These are phyloP conservation scores for Suillus paluster DNA, from an alignment of 768 basidiomycete genomes.

Conservation along the genomic window DNA sequence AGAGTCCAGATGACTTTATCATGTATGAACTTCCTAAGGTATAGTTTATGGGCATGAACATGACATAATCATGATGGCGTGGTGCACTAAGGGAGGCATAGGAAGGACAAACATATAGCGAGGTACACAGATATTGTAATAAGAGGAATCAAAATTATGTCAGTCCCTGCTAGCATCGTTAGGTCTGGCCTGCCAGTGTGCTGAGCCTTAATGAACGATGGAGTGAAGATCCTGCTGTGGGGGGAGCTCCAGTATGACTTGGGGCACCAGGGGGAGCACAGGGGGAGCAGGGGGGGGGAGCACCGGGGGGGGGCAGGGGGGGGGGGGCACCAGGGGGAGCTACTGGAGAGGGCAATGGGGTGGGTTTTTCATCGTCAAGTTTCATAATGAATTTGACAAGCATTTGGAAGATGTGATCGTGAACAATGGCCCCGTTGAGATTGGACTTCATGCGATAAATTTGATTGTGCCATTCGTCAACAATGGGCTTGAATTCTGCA, in stretches of 20 bases:
- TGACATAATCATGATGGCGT: too few relatives aligned
- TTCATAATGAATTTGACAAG: not conserved
- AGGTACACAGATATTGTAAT: too few relatives aligned
- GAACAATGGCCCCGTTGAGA: not conserved
- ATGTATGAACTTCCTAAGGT: too few relatives aligned
- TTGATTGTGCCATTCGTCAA: not conserved
- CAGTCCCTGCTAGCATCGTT: not conserved
- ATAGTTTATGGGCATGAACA: too few relatives aligned
- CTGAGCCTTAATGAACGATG: not conserved
- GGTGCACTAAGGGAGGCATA: not conserved
- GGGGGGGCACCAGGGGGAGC: not conserved
- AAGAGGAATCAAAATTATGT: not conserved
- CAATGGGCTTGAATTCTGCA: not conserved
- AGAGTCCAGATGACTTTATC: not conserved
- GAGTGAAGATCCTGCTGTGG: not conserved
- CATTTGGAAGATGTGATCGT: not conserved
- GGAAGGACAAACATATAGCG: too few relatives aligned
- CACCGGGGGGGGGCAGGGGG: too few relatives aligned
- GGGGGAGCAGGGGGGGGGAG: too few relatives aligned
- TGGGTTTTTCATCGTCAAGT: not conserved
- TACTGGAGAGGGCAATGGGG: not conserved
- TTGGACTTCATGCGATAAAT: not conserved
- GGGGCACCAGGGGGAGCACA: not conserved
- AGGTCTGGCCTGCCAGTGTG: not conserved
- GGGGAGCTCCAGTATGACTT: not conserved